Evolutionary conservation across 495 filamentous ascomycete genomes (phyloP).

Genomic region (Hamigera avellanea): DNA sequence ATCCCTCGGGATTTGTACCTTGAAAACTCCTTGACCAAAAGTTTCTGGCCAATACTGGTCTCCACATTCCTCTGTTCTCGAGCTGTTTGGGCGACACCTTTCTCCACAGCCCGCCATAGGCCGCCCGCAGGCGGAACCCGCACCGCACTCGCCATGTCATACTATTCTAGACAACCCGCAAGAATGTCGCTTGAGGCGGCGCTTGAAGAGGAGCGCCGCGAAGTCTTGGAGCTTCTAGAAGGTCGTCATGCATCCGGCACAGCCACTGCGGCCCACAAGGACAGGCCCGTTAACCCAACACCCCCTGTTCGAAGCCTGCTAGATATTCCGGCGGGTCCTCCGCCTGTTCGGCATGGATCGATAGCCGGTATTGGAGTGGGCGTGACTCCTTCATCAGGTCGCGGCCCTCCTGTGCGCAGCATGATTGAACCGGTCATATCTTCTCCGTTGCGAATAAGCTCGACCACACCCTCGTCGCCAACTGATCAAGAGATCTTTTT

Average conservation of each 20-base stretch:
- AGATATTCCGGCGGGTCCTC: constrained; percentile 12
- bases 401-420: constrained; percentile 5
- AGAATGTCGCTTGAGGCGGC: constrained; percentile 55
- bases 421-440: constrained; percentile 12
- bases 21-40: too few species aligned
- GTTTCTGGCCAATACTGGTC: neutral
- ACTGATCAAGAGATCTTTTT: constrained; percentile 11
- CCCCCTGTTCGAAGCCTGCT: constrained; percentile 19
- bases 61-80: constrained; percentile 3
- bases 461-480: constrained; percentile 13
- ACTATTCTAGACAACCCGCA: constrained; percentile 12
- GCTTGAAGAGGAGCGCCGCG: constrained; percentile 60
- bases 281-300: constrained; percentile 13
- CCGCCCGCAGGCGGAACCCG: constrained; percentile 15
- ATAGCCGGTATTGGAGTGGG: constrained; percentile 25
- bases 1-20: too few species aligned
- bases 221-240: constrained; percentile 55
- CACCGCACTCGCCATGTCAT: constrained; percentile 15
- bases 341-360: constrained; percentile 27
- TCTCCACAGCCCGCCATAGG: constrained; percentile 16
- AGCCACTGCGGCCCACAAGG: neutral
- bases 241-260: constrained; percentile 6
- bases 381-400: constrained; percentile 11
- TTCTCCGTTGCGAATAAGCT: constrained; percentile 15
- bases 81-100: constrained; percentile 1